Evolutionary conservation across 1,139 yeast species (phyloP).

Genomic region (Barnettozyma hawaiiensis): DNA sequence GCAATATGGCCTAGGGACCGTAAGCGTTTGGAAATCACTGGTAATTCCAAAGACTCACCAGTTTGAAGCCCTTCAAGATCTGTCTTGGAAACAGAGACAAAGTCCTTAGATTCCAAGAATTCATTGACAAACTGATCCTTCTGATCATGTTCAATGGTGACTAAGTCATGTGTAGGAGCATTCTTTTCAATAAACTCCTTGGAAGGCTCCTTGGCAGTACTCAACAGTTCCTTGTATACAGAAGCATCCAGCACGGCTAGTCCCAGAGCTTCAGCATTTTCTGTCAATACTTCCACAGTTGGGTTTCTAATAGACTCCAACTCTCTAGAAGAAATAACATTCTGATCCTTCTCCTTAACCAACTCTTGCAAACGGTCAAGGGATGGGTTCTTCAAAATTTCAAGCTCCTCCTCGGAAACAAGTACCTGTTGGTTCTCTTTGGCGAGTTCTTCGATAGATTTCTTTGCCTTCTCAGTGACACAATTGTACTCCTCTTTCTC

Average conservation of each 20-base stretch:
- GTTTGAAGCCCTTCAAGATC: constrained; percentile 2
- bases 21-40: not conserved
- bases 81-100: not conserved
- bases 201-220: constrained; percentile 17
- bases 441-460: constrained; percentile 28
- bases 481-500: constrained; percentile 25
- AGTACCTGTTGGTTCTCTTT: constrained; percentile 13
- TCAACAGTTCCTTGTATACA: constrained; percentile 15
- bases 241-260: not conserved
- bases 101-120: not conserved
- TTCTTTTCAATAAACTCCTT: constrained; percentile 6
- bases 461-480: constrained; percentile 26
- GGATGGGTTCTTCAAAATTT: constrained; percentile 15
- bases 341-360: constrained; percentile 13
- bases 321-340: constrained; percentile 9
- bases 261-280: constrained; percentile 1
- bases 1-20: constrained; percentile 11
- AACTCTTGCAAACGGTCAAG: constrained; percentile 12
- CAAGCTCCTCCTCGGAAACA: constrained; percentile 11
- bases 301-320: constrained; percentile 2
- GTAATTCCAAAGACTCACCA: constrained; percentile 1
- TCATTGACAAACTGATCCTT: constrained; percentile 2
- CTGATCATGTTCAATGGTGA: not conserved
- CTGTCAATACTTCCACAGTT: not conserved
- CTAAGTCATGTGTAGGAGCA: constrained; percentile 4